phyloP scores from a whole-genome alignment of 2,329 filamentous ascomycete genomes.

The Aspergillus sp. region DNA sequence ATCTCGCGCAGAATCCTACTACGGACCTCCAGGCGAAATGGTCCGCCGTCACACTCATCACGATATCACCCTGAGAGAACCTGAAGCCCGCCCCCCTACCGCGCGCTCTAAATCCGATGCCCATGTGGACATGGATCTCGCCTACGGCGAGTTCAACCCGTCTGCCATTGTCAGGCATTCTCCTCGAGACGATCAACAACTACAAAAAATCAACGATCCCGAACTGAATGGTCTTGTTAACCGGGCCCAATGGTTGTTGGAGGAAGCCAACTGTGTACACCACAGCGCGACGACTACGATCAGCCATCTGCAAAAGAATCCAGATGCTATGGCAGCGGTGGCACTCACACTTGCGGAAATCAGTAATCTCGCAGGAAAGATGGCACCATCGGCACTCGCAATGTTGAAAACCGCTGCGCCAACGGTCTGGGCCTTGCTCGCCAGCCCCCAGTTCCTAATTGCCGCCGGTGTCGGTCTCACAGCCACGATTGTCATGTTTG shows the following conservation, averaged over 20 bases:
- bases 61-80: constrained; percentile 30
- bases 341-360: constrained; percentile 91
- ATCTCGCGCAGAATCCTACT: constrained; percentile 21
- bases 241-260: constrained; percentile 73
- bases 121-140: constrained; percentile 81
- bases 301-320: constrained; percentile 73
- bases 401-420: constrained; percentile 79
- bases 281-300: constrained; percentile 83
- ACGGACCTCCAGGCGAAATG: constrained; percentile 24
- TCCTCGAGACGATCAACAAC: constrained; percentile 13
- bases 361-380: constrained; percentile 75
- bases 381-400: constrained; percentile 76
- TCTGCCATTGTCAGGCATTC: constrained; percentile 45
- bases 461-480: constrained; percentile 85
- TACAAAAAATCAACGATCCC: constrained; percentile 50
- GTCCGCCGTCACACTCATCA: constrained; percentile 42
- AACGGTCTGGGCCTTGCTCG: constrained; percentile 79
- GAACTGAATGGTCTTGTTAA: constrained; percentile 68
- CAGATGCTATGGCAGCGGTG: constrained; percentile 90
- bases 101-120: constrained; percentile 33
- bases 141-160: constrained; percentile 80
- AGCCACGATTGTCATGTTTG: constrained; percentile 92
- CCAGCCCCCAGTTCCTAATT: constrained; percentile 91
- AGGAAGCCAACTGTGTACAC: constrained; percentile 86
- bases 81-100: constrained; percentile 22